These are phyloP conservation scores for Tolypocladium guangdongense DNA, from an alignment of 2,329 filamentous ascomycete genomes.

Conservation along the genomic window DNA sequence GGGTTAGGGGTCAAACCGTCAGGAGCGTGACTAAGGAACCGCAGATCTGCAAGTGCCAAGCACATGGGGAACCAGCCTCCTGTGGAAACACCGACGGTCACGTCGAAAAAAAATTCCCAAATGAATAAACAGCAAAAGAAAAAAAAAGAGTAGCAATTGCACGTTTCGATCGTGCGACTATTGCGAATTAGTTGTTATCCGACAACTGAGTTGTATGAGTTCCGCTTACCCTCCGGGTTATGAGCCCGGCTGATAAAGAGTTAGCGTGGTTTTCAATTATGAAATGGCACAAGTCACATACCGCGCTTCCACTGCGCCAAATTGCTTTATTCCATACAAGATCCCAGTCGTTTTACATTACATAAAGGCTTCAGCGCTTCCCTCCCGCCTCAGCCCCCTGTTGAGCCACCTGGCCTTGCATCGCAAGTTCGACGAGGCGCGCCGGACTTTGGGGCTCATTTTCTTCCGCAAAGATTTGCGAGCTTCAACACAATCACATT, in stretches of 20 bases:
- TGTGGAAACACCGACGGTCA: too few relatives aligned
- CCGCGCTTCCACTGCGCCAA: conserved; percentile 19
- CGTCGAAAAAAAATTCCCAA: conserved; percentile 1
- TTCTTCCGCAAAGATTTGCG: not conserved
- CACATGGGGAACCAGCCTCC: too few relatives aligned
- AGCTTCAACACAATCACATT: not conserved
- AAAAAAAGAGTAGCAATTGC: conserved; percentile 16
- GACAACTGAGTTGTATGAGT: too few relatives aligned
- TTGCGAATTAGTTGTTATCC: too few relatives aligned
- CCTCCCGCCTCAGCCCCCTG: not conserved
- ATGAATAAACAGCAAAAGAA: too few relatives aligned
- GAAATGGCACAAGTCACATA: conserved; percentile 1
- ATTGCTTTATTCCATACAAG: conserved; percentile 8
- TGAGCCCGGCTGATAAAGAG: conserved; percentile 11
- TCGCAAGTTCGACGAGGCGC: not conserved
- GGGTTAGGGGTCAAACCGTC: too few relatives aligned
- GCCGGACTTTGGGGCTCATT: not conserved
- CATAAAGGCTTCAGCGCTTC: not conserved
- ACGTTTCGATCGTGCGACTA: conserved; percentile 18
- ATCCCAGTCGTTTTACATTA: rapidly evolving
- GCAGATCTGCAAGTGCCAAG: too few relatives aligned
- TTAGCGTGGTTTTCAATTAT: not conserved
- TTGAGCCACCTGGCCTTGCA: not conserved
- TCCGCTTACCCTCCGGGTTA: conserved; percentile 20
- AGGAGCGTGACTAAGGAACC: too few relatives aligned